These are phyloP conservation scores for Kwoniella shivajii DNA, from an alignment of 1,284 basidiomycete genomes.

Conservation along the genomic window DNA sequence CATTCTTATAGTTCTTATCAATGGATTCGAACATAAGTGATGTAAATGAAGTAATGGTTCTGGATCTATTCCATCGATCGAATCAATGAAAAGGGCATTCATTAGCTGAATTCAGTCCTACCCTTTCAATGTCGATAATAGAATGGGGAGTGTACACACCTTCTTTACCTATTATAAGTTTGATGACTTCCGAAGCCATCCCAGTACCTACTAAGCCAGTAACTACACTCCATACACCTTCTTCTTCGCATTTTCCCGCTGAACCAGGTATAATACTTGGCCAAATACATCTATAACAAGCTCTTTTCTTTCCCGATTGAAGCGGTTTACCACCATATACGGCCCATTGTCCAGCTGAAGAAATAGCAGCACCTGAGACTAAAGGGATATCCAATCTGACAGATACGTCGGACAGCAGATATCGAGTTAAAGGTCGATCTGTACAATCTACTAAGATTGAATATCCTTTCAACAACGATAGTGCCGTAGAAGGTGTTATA, in stretches of 20 bases:
- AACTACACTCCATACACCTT: slow-evolving; percentile 85
- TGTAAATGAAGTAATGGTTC: slow-evolving; percentile 35
- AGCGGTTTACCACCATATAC: slow-evolving; percentile 61
- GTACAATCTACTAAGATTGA: slow-evolving; percentile 92
- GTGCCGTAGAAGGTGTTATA: slow-evolving; percentile 65
- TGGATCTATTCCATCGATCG: slow-evolving; percentile 13
- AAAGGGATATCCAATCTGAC: slow-evolving; percentile 74
- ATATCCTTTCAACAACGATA: slow-evolving; percentile 63
- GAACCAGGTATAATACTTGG: slow-evolving; percentile 69
- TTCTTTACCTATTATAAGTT: slow-evolving; percentile 71
- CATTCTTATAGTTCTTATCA: slow-evolving; percentile 80
- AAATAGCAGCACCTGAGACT: slow-evolving; percentile 90
- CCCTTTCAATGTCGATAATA: no score
- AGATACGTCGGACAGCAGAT: slow-evolving; percentile 90
- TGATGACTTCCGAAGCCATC: slow-evolving; percentile 89
- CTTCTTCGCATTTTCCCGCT: slow-evolving; percentile 76
- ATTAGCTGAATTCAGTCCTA: no score
- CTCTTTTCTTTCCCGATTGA: slow-evolving; percentile 59
- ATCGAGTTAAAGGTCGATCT: slow-evolving; percentile 88
- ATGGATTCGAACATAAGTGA: slow-evolving; percentile 53
- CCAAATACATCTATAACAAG: slow-evolving; percentile 95
- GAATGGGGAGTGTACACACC: slow-evolving; percentile 58
- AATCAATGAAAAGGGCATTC: not conserved
- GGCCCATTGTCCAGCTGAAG: slow-evolving; percentile 86
- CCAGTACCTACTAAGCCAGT: slow-evolving; percentile 89